phyloP scores from a whole-genome alignment of 805 yeast genomes.

The Ogataea methylovora region DNA sequence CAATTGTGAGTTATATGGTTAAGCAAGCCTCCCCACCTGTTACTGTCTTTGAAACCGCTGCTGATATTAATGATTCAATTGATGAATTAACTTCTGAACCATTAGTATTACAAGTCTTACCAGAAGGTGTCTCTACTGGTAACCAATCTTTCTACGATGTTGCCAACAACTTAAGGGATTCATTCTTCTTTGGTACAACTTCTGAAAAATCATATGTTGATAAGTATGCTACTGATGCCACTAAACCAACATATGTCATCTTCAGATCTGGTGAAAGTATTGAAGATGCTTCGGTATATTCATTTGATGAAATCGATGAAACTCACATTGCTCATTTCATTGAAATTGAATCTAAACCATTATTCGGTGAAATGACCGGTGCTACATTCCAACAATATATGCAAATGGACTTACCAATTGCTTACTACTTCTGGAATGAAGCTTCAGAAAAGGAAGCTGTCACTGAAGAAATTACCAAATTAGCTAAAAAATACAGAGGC shows the following conservation, averaged over 20 bases:
- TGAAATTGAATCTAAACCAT: constrained; percentile 63
- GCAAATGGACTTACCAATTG: constrained; percentile 67
- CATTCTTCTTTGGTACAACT: constrained; percentile 51
- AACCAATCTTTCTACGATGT: constrained; percentile 54
- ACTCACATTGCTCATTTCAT: constrained; percentile 40
- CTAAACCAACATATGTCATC: constrained; percentile 34
- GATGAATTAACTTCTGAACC: constrained; percentile 36
- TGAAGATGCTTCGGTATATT: constrained; percentile 42
- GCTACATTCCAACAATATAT: constrained; percentile 70
- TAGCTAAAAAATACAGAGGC: constrained; percentile 75
- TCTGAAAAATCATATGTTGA: constrained; percentile 25
- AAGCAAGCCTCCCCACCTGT: constrained; percentile 80
- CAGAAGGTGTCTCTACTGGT: constrained; percentile 24
- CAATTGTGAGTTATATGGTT: constrained; percentile 72
- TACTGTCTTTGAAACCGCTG: constrained; percentile 36
- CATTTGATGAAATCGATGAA: constrained; percentile 26
- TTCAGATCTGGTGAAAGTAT: constrained; percentile 39
- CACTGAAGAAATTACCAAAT: constrained; percentile 42
- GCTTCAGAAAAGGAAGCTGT: constrained; percentile 58
- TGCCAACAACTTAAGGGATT: constrained; percentile 62
- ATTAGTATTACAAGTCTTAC: constrained; percentile 48
- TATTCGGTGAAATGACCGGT: constrained; percentile 82
- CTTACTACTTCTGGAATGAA: constrained; percentile 76
- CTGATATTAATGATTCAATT: constrained; percentile 43
- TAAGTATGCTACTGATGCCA: constrained; percentile 26